These are phyloP conservation scores for Articulospora tetracladia DNA, from an alignment of 495 filamentous ascomycete species.

Conservation along the genomic window DNA sequence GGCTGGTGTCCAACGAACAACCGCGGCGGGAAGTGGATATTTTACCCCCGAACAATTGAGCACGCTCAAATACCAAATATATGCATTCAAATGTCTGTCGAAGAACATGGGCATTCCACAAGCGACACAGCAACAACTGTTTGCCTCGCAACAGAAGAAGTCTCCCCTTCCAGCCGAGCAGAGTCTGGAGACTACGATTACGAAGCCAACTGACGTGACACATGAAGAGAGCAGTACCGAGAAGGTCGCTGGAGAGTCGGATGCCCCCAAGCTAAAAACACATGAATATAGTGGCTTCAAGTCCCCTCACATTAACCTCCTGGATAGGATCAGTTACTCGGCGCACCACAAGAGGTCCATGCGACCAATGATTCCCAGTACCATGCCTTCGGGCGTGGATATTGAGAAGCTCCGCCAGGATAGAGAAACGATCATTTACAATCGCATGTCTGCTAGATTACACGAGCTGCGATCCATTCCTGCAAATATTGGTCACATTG, in stretches of 20 bases:
- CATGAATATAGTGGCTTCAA: conserved; percentile 56
- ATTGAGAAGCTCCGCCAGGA: conserved; percentile 79
- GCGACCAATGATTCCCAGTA: conserved; percentile 73
- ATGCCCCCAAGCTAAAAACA: conserved; percentile 17
- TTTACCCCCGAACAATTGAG: conserved; percentile 70
- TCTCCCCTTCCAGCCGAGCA: conserved; percentile 53
- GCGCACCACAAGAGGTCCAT: conserved; percentile 69
- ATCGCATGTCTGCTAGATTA: conserved; percentile 79
- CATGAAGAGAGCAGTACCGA: conserved; percentile 25
- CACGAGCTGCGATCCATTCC: conserved; percentile 75
- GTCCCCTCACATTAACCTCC: conserved; percentile 57
- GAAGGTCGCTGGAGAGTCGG: conserved; percentile 12
- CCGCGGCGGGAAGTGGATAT: conserved; percentile 41
- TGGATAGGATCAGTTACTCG: conserved; percentile 67
- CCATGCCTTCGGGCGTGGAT: conserved; percentile 85
- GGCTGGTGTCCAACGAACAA: conserved; percentile 29
- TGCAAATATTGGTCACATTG: conserved; percentile 80
- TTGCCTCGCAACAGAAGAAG: conserved; percentile 62
- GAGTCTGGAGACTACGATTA: conserved; percentile 46
- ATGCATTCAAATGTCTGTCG: conserved; percentile 75
- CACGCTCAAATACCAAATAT: conserved; percentile 71
- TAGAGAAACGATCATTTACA: conserved; percentile 82
- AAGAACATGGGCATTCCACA: conserved; percentile 76
- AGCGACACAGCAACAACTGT: conserved; percentile 71
- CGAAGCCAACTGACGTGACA: conserved; percentile 42